Conservation (phyloP, 163 green algal genomes). For the Trebouxia gelatinosa region DNA sequence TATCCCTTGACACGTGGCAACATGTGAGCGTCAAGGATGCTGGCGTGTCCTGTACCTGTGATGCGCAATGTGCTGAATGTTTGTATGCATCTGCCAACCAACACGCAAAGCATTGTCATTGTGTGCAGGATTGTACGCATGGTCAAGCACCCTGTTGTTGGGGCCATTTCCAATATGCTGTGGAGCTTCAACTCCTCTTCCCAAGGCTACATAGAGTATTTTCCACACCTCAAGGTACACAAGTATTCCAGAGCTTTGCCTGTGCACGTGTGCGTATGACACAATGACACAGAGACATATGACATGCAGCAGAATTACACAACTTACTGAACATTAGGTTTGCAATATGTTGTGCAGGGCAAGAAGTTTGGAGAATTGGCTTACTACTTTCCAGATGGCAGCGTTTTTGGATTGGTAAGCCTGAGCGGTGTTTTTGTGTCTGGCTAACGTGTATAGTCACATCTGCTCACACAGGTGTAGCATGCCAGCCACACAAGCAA, state of each 20-base stretch:
- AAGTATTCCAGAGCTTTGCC: not conserved
- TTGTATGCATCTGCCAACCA: too few species aligned
- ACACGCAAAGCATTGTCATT: too few species aligned
- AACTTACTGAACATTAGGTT: not conserved
- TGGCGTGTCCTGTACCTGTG: too few species aligned
- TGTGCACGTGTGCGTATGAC: not conserved
- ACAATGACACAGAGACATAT: not conserved
- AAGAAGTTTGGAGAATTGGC: conserved; percentile 38
- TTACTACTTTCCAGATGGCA: conserved; percentile 44
- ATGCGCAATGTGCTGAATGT: too few species aligned
- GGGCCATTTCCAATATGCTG: conserved; percentile 31
- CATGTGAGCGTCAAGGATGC: too few species aligned
- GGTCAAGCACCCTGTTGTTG: conserved; percentile 37
- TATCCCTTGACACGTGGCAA: too few species aligned
- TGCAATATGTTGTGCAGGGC: conserved; percentile 28
- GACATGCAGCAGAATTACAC: not conserved
- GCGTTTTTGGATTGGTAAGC: conserved; percentile 41
- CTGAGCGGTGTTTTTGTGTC: too few species aligned
- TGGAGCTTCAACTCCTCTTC: conserved; percentile 38
- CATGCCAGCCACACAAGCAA: too few species aligned
- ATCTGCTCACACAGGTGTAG: too few species aligned
- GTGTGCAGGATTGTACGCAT: conserved; percentile 39
- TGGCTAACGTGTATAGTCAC: too few species aligned
- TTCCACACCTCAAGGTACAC: conserved; percentile 10
- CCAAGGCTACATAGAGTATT: conserved; percentile 35